These are phyloP conservation scores for Geranomyces michiganensis DNA, from an alignment of 192 early-diverging fungal species.

Conservation along the genomic window DNA sequence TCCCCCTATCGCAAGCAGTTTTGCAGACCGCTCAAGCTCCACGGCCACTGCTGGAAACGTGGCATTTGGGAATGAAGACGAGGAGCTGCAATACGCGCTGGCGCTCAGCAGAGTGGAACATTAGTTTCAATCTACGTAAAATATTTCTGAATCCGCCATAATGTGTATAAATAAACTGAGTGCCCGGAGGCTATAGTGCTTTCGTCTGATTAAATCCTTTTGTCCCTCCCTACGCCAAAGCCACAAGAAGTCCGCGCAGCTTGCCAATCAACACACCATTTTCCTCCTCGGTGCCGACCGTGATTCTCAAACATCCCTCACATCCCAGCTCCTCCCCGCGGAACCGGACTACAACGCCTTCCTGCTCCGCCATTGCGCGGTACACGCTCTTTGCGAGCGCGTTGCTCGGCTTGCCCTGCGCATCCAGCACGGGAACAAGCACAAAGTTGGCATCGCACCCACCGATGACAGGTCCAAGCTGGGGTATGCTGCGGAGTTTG, in stretches of 20 bases:
- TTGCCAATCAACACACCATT: slow-evolving; percentile 69
- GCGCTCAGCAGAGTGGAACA: slow-evolving; percentile 31
- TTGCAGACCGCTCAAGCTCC: neutral
- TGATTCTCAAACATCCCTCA: slow-evolving; percentile 90
- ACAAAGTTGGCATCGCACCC: slow-evolving; percentile 96
- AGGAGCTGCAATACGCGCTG: slow-evolving; percentile 36
- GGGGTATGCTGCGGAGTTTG: slow-evolving; percentile 62
- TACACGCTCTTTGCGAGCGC: slow-evolving; percentile 75
- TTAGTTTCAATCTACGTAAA: too few relatives aligned
- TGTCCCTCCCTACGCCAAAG: too few relatives aligned
- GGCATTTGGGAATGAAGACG: slow-evolving; percentile 18
- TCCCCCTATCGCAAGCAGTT: neutral
- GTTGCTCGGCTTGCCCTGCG: slow-evolving; percentile 67
- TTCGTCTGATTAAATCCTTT: too few relatives aligned
- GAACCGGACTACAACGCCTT: slow-evolving; percentile 92
- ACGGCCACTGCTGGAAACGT: neutral
- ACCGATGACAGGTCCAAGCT: slow-evolving; percentile 78
- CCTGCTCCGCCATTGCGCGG: slow-evolving; percentile 77
- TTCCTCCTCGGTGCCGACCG: slow-evolving; percentile 89
- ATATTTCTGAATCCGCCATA: too few relatives aligned
- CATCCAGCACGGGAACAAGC: slow-evolving; percentile 77
- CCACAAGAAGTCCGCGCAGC: slow-evolving; percentile 22
- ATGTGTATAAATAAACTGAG: too few relatives aligned
- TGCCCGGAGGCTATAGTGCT: too few relatives aligned
- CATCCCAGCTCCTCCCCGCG: slow-evolving; percentile 93